Base-by-base conservation (phyloP, 2,329 filamentous ascomycete genomes). In the Diaporthe citrichinensis region DNA sequence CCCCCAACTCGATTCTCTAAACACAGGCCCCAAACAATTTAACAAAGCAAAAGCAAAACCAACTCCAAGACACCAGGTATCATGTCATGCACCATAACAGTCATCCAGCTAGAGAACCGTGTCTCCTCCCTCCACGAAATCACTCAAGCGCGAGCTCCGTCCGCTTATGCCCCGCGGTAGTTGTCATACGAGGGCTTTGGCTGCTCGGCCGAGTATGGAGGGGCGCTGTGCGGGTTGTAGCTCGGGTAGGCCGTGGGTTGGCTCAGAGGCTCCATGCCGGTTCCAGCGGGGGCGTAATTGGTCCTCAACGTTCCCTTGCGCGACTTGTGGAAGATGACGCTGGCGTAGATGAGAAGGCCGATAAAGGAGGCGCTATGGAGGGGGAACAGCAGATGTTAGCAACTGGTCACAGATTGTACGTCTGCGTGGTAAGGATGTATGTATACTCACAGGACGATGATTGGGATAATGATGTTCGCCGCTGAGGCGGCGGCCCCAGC, bases 271-370 rank as follows among this genome's bases (percentile, higher is more conserved):
- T 68, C 65, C 65, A 68, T 53, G 46, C 65, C 46, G 12, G 31
- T 36, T 17, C 23, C 57, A 6, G 80, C 55, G 14, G 74, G 53
- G 1, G 53, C 72, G 74, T 80, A 80, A n/a, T 62, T 71, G 55
- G 77, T 78, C 25, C 53, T 51, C 9, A 81, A 78, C 20, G 77
- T 71, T 44, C 80, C 80, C 49, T 75, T 80, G 41, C 80, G 78
- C 69, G 77, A 78, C 57, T 44, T 77, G 77, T 82, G 81, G 79
- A 76, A 83, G 74, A 83, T 76, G 71, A 83, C 71, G 65, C 76
- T 65, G 31, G 82, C 79, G 76, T 83, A 84, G 65, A 83, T 78
- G 72, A 84, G 80, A 20, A 83, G 78, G 34, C 81, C 82, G 39
- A 83, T 34, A 77, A 83, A 84, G 73, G 81, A 81, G 36, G 82